A percentile compares a stretch with the other conserved stretches of the same genome.
phyloP scores from a whole-genome alignment of 306 rosid genomes.

The Glycine latifolia region DNA sequence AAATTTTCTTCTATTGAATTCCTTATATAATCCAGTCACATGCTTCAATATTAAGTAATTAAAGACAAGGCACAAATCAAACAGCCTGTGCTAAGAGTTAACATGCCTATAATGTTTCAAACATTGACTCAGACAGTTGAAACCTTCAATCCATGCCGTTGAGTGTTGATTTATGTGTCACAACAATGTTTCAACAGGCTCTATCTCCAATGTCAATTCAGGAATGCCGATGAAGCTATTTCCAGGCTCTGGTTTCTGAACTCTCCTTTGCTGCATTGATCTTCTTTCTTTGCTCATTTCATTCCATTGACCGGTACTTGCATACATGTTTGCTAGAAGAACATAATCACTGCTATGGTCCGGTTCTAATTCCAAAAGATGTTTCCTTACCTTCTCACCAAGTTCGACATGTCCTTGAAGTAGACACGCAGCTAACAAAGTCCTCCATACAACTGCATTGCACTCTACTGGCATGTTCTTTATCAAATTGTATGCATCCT shows the following conservation, averaged over 20 bases:
- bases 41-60: slow-evolving; percentile 9
- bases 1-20: not conserved
- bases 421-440: slow-evolving; percentile 71
- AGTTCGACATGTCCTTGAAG: slow-evolving; percentile 64
- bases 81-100: not conserved
- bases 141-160: not conserved
- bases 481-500: slow-evolving; percentile 69
- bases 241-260: slow-evolving; percentile 67
- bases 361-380: slow-evolving; percentile 63
- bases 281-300: slow-evolving; percentile 61
- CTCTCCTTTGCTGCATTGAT: slow-evolving; percentile 56
- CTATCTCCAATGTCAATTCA: slow-evolving; percentile 23
- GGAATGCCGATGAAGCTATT: slow-evolving; percentile 56
- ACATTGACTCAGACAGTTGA: not conserved
- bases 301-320: slow-evolving; percentile 70
- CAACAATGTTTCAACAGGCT: slow-evolving; percentile 14
- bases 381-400: slow-evolving; percentile 73
- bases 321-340: slow-evolving; percentile 79
- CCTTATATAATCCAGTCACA: no score
- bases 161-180: not conserved
- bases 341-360: slow-evolving; percentile 80
- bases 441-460: slow-evolving; percentile 82
- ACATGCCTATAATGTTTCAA: not conserved
- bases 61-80: not conserved
- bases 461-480: slow-evolving; percentile 66